phyloP scores from a whole-genome alignment of 805 yeast genomes.

The Wickerhamomyces canadensis region DNA sequence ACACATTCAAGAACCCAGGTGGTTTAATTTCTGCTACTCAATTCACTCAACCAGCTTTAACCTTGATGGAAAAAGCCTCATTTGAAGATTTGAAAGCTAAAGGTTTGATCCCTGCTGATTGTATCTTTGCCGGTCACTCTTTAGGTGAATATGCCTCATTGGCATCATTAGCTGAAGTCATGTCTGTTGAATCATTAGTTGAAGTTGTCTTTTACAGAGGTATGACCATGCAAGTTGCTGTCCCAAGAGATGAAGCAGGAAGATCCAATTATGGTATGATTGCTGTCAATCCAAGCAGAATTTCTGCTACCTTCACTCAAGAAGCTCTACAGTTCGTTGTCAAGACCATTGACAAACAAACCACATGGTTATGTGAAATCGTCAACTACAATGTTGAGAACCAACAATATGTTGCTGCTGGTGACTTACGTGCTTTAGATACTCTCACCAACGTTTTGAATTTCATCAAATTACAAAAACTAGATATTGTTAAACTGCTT shows the following conservation, averaged over 20 bases:
- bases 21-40: slow-evolving; percentile 97
- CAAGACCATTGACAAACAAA: slow-evolving; percentile 75
- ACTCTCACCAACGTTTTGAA: slow-evolving; percentile 90
- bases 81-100: slow-evolving; percentile 95
- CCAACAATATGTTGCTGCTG: slow-evolving; percentile 98
- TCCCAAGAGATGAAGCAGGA: slow-evolving; percentile 91
- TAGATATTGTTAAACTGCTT: slow-evolving; percentile 84
- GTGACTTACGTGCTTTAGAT: slow-evolving; percentile 94
- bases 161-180: slow-evolving; percentile 94
- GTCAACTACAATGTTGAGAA: slow-evolving; percentile 98
- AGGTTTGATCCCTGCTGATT: slow-evolving; percentile 90
- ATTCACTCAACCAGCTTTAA: slow-evolving; percentile 98
- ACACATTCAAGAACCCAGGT: slow-evolving; percentile 85
- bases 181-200: slow-evolving; percentile 96
- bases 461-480: slow-evolving; percentile 88
- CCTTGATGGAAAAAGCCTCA: slow-evolving; percentile 98
- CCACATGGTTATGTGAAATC: slow-evolving; percentile 94
- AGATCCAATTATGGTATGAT: slow-evolving; percentile 99
- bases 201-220: slow-evolving; percentile 99
- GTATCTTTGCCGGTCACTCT: slow-evolving; percentile 98
- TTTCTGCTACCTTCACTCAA: slow-evolving; percentile 82
- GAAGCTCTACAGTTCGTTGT: slow-evolving; percentile 93
- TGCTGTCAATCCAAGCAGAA: slow-evolving; percentile 96
- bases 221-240: slow-evolving; percentile 99
- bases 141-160: slow-evolving; percentile 98